Percentiles rank a stretch among this genome's conserved stretches.
These are phyloP conservation scores for Globisporangium spinosum DNA, from an alignment of 352 stramenopile genomes.

Conservation along the genomic window DNA sequence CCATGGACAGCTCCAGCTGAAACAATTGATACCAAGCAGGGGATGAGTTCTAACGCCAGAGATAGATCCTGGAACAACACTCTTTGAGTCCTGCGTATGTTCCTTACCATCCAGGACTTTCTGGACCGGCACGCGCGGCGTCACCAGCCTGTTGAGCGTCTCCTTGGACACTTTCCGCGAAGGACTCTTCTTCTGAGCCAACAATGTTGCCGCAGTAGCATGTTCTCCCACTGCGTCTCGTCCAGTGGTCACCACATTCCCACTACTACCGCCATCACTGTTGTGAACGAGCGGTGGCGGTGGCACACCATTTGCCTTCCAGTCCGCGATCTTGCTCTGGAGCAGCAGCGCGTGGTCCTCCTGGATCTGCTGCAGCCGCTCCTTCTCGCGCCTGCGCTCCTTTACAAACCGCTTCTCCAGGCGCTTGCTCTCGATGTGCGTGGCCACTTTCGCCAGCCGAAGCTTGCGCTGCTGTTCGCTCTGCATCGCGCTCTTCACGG, in stretches of 20 bases:
- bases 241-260: background rate
- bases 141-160: constrained; percentile 42
- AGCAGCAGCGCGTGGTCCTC: constrained; percentile 54
- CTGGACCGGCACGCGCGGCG: constrained; percentile 19
- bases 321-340: constrained; percentile 47
- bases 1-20: background rate
- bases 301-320: constrained; percentile 35
- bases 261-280: background rate
- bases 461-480: constrained; percentile 46
- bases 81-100: background rate
- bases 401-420: constrained; percentile 53
- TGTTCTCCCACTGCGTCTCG: background rate
- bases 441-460: constrained; percentile 33
- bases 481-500: constrained; percentile 48
- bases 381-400: constrained; percentile 41
- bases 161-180: constrained; percentile 35
- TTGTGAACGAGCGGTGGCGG: background rate
- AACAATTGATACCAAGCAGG: background rate
- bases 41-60: background rate
- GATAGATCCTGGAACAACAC: too few species aligned
- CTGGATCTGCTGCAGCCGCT: constrained; percentile 55
- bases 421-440: constrained; percentile 40
- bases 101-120: constrained; percentile 12
- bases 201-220: background rate
- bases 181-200: constrained; percentile 23